These are phyloP conservation scores for Apophysomyces ossiformis DNA, from an alignment of 371 early-diverging fungal genomes.

Conservation along the genomic window DNA sequence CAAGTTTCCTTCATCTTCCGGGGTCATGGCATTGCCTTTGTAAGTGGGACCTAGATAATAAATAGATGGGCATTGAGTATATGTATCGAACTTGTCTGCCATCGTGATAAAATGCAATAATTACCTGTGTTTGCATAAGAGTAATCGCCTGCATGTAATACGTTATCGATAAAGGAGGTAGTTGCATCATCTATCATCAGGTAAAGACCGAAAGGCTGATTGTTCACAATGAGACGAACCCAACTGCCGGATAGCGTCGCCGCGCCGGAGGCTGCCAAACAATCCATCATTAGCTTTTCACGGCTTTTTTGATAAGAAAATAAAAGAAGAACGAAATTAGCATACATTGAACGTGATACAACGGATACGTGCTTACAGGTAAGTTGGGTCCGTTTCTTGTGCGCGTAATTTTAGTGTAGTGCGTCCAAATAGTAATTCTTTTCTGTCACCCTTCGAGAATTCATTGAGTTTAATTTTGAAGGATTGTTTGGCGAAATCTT, in stretches of 20 bases:
- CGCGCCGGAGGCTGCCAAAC: slow-evolving; percentile 50
- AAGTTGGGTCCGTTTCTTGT: slow-evolving; percentile 50
- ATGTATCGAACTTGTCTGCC: too few relatives aligned
- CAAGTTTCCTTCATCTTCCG: slow-evolving; percentile 31
- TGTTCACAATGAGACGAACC: slow-evolving; percentile 52
- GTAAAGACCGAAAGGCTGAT: slow-evolving; percentile 47
- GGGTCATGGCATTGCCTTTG: slow-evolving; percentile 36
- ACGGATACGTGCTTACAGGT: slow-evolving; percentile 27
- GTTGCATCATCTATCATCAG: slow-evolving; percentile 56
- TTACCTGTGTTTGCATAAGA: slow-evolving; percentile 27
- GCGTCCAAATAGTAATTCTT: slow-evolving; percentile 38
- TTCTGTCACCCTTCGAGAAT: slow-evolving; percentile 24
- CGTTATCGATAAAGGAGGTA: slow-evolving; percentile 47
- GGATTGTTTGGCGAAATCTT: slow-evolving; percentile 52
- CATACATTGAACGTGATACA: not conserved
- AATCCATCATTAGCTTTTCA: slow-evolving; percentile 48
- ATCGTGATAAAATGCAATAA: too few relatives aligned
- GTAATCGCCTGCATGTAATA: slow-evolving; percentile 30
- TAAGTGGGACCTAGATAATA: slow-evolving; percentile 26
- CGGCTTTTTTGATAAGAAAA: slow-evolving; percentile 29
- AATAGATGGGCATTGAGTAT: not conserved
- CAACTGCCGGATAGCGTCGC: slow-evolving; percentile 51
- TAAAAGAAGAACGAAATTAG: not conserved
- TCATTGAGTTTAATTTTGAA: slow-evolving; percentile 51
- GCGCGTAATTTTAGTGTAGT: slow-evolving; percentile 54